These are phyloP conservation scores for Scalesia atractyloides DNA, from an alignment of 129 eudicot species.

Conservation along the genomic window DNA sequence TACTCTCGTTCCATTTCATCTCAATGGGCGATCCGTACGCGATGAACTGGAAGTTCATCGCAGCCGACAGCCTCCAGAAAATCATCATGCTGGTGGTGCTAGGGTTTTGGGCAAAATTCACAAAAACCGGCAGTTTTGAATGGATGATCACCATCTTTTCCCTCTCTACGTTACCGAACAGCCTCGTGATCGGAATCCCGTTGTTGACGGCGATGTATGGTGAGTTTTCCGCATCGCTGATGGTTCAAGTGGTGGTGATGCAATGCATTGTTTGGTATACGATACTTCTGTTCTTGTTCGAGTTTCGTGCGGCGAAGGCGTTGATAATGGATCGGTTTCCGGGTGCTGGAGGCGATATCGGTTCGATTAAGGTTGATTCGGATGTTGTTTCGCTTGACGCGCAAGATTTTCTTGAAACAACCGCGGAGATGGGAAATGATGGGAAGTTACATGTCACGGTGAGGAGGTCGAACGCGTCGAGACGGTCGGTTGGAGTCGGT, in stretches of 20 bases:
- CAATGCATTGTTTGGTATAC: constrained; percentile 67
- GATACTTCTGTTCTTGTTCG: constrained; percentile 52
- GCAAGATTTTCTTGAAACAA: constrained; percentile 42
- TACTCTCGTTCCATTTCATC: constrained; percentile 57
- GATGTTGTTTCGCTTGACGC: constrained; percentile 61
- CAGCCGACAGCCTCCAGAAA: constrained; percentile 62
- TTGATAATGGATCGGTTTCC: constrained; percentile 54
- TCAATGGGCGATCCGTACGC: constrained; percentile 53
- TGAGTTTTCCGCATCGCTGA: constrained; percentile 36
- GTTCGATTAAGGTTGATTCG: constrained; percentile 41
- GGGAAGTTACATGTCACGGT: constrained; percentile 59
- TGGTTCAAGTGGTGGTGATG: constrained; percentile 63
- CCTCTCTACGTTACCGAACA: constrained; percentile 57
- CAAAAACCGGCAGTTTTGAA: constrained; percentile 44
- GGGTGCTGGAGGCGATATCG: constrained; percentile 45
- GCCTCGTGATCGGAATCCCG: constrained; percentile 64
- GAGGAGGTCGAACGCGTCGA: constrained; percentile 48
- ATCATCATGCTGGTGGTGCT: constrained; percentile 36
- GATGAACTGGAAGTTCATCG: constrained; percentile 58
- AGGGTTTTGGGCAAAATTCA: constrained; percentile 30
- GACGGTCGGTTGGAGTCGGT: constrained; percentile 29
- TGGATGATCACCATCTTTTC: constrained; percentile 62
- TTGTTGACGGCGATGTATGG: constrained; percentile 54
- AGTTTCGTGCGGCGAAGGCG: constrained; percentile 52
- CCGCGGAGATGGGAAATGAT: constrained; percentile 42